Conservation (phyloP, 805 yeast genomes). For the Candida namnaoensis region DNA sequence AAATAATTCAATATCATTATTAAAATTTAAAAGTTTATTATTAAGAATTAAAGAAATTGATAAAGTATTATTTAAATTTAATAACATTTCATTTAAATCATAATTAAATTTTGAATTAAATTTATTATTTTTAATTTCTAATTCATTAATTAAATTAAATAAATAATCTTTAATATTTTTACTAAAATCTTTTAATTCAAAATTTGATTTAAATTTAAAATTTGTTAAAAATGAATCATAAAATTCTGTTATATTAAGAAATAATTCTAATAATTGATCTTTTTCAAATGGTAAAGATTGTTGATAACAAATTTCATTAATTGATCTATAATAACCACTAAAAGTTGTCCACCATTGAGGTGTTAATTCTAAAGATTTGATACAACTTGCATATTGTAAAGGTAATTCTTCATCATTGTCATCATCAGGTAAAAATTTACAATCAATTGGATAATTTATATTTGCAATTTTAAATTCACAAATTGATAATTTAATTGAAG, state of each 20-base stretch:
- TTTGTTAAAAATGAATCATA: constrained; percentile 12
- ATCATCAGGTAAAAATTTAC: constrained; percentile 17
- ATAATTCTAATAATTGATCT: constrained; percentile 37
- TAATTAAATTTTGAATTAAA: no score
- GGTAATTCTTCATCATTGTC: constrained; percentile 6
- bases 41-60: no score
- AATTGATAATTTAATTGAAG: constrained; percentile 39
- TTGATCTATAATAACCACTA: constrained; percentile 52
- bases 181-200: constrained; percentile 10
- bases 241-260: constrained; percentile 35
- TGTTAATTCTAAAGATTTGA: constrained; percentile 28
- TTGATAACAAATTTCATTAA: constrained; percentile 44
- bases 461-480: constrained; percentile 47
- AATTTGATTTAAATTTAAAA: not conserved
- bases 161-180: constrained; percentile 4
- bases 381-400: constrained; percentile 26
- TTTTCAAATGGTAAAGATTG: constrained; percentile 43
- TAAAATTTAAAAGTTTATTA: no score
- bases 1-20: no score
- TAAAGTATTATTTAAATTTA: no score
- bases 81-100: no score
- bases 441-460: constrained; percentile 20
- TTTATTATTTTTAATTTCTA: no score
- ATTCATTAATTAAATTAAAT: no score
- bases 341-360: constrained; percentile 71